Evolutionary conservation across 352 stramenopile species (phyloP).

Genomic region (Globisporangium canariense): DNA sequence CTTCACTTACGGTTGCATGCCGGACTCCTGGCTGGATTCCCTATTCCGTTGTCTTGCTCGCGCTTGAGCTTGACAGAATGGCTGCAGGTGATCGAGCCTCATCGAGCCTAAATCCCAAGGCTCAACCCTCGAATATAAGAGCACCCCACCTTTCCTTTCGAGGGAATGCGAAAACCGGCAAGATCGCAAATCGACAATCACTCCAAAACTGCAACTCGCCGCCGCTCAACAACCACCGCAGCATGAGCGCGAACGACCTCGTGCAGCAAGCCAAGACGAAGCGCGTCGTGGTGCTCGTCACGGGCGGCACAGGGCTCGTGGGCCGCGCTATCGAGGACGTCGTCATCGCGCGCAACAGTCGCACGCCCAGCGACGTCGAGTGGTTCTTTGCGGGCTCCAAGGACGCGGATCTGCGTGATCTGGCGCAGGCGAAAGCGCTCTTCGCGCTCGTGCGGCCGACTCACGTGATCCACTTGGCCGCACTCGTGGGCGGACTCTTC

Average conservation of each 20-base stretch:
- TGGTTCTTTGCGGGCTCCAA: conserved; percentile 94
- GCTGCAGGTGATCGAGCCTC: too few relatives aligned
- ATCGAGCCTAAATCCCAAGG: too few relatives aligned
- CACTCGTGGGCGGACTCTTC: conserved; percentile 90
- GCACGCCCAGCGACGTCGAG: conserved; percentile 38
- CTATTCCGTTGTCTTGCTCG: too few relatives aligned
- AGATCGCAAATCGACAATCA: too few relatives aligned
- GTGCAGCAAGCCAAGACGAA: neutral
- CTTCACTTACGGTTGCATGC: too few relatives aligned
- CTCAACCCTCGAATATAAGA: too few relatives aligned
- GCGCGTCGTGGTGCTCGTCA: conserved; percentile 90
- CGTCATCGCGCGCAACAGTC: conserved; percentile 18
- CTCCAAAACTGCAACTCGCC: too few relatives aligned
- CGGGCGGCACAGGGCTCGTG: conserved; percentile 94
- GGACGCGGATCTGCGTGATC: conserved; percentile 93
- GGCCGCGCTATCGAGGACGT: conserved; percentile 75
- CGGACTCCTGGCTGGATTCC: too few relatives aligned
- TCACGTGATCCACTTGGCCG: conserved; percentile 97
- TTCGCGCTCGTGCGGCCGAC: conserved; percentile 94
- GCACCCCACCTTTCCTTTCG: too few relatives aligned
- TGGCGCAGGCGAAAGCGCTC: conserved; percentile 79
- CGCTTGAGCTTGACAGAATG: too few relatives aligned
- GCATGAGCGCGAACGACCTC: neutral
- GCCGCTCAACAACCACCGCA: neutral
- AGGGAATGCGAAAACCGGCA: too few relatives aligned